phyloP scores from a whole-genome alignment of 495 filamentous ascomycete species.

The Letharia lupina region DNA sequence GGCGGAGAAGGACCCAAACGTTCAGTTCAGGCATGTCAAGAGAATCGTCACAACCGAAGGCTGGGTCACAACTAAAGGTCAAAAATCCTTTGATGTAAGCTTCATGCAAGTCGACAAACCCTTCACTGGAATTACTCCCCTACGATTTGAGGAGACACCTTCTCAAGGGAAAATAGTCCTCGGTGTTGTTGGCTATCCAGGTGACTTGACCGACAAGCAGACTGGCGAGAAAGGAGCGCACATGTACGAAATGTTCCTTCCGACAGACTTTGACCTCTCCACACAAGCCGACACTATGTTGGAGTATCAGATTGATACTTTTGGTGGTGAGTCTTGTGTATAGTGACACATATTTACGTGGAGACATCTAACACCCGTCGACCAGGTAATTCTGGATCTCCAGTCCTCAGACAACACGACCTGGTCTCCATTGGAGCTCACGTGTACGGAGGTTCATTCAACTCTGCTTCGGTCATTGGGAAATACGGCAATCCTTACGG shows the following conservation, averaged over 20 bases:
- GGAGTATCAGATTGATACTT: conserved; percentile 34
- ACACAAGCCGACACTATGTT: conserved; percentile 27
- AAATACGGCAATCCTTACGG: conserved; percentile 29
- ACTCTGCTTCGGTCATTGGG: conserved; percentile 32
- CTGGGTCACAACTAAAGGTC: conserved; percentile 31
- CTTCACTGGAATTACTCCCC: conserved; percentile 31
- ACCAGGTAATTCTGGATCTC: conserved; percentile 32
- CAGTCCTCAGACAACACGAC: conserved; percentile 28
- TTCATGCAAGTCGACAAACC: conserved; percentile 34
- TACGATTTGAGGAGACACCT: conserved; percentile 30
- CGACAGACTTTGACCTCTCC: conserved; percentile 26
- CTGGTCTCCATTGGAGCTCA: conserved; percentile 30
- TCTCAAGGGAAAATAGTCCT: conserved; percentile 25
- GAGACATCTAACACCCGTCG: background rate
- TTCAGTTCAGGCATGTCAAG: conserved; percentile 33
- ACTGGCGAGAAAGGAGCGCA: conserved; percentile 31
- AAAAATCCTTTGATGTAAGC: conserved; percentile 30
- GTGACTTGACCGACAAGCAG: conserved; percentile 25
- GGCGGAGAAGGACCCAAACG: conserved; percentile 25
- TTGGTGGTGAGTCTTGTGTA: conserved; percentile 26
- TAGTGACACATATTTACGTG: background rate
- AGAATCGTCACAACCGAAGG: conserved; percentile 31
- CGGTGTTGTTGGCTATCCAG: conserved; percentile 40
- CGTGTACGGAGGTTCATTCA: conserved; percentile 30
- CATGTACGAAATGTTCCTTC: conserved; percentile 35